phyloP scores from a whole-genome alignment of 2,329 filamentous ascomycete genomes.

The Cadophora sp. region DNA sequence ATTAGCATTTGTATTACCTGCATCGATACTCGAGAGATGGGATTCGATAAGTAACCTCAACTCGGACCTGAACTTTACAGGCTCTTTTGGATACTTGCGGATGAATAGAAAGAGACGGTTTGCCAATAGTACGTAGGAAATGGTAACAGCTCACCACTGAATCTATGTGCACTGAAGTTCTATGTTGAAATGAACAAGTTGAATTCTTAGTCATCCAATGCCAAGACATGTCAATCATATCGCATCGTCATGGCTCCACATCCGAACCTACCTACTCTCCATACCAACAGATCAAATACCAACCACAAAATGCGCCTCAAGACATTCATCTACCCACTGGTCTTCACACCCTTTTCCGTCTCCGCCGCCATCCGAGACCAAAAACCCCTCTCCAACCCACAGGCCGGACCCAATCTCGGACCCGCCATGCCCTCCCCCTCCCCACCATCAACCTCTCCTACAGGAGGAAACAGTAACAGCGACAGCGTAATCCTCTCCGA shows the following conservation, averaged over 20 bases:
- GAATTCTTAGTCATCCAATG: neutral
- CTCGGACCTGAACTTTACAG: neutral
- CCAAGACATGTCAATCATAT: neutral
- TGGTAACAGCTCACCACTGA: no score
- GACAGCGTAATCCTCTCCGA: constrained; percentile 77
- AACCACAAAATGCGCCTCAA: constrained; percentile 32
- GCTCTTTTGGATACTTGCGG: no score
- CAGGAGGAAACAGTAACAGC: constrained; percentile 38
- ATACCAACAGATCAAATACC: neutral
- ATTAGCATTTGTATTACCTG: no score
- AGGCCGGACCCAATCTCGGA: constrained; percentile 30
- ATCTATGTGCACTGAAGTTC: no score
- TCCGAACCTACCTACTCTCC: neutral
- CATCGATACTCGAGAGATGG: no score
- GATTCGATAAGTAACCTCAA: neutral
- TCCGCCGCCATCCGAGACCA: constrained; percentile 23
- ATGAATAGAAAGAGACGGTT: no score
- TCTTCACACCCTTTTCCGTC: constrained; percentile 28
- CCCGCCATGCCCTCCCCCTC: constrained; percentile 38
- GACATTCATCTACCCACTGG: constrained; percentile 26
- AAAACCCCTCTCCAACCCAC: constrained; percentile 29
- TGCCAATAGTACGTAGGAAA: no score
- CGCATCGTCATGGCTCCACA: constrained; percentile 24
- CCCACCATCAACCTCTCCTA: constrained; percentile 35
- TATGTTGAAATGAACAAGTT: neutral